These are phyloP conservation scores for Leishmania amazonensis DNA, from an alignment of 208 protist species.

Conservation along the genomic window DNA sequence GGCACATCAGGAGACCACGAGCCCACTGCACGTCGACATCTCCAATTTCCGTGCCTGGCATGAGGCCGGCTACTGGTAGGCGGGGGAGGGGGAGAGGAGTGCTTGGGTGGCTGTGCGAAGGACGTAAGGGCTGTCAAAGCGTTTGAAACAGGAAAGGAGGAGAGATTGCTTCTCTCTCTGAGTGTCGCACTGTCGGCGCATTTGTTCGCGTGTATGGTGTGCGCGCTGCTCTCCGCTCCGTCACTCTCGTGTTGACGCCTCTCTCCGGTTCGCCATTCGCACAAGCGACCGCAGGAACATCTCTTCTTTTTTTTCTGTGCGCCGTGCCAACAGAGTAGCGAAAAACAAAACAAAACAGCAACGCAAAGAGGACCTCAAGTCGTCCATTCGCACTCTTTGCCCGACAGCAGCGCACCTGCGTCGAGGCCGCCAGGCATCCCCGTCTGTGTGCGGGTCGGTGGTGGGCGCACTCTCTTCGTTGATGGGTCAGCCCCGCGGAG, in stretches of 20 bases:
- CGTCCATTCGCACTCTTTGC: not conserved
- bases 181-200: not conserved
- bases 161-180: not conserved
- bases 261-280: not conserved
- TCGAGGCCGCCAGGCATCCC: no score
- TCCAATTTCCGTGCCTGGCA: conserved; percentile 88
- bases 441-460: not conserved
- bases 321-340: not conserved
- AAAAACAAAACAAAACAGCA: no score
- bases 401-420: not conserved
- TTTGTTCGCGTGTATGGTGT: not conserved
- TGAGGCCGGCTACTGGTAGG: conserved; percentile 87
- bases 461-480: not conserved
- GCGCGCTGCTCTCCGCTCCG: not conserved
- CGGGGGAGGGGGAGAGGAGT: conserved; percentile 9
- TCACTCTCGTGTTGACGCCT: not conserved
- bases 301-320: not conserved
- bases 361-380: not conserved
- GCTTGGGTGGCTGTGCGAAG: not conserved
- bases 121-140: not conserved
- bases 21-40: conserved; percentile 75
- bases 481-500: not conserved
- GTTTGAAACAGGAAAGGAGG: not conserved
- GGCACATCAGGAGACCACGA: conserved; percentile 74
- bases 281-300: not conserved